Evolutionary conservation across 2,329 filamentous ascomycete genomes (phyloP).

Genomic region (Cryphonectria radicalis): DNA sequence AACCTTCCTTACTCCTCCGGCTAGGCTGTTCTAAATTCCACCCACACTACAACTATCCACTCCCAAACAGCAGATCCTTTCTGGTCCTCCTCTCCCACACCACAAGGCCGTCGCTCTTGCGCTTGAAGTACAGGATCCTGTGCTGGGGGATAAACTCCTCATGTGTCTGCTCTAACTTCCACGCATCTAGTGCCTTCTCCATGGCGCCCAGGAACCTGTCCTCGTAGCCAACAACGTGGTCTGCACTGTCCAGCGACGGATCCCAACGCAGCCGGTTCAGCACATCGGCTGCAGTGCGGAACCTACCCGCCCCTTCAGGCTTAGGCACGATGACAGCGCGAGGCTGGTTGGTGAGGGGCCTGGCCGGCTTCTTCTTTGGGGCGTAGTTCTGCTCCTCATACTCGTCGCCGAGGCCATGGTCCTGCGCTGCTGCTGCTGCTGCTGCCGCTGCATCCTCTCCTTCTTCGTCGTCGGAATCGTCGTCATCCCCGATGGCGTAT

Average conservation of each 20-base stretch:
- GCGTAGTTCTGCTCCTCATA: slow-evolving; percentile 17
- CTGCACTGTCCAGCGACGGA: slow-evolving; percentile 46
- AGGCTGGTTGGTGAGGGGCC: slow-evolving; percentile 28
- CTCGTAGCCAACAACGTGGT: slow-evolving; percentile 64
- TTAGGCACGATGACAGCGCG: slow-evolving; percentile 28
- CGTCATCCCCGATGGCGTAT: slow-evolving; percentile 46
- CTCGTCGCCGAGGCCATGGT: slow-evolving; percentile 13
- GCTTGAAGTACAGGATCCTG: slow-evolving; percentile 64
- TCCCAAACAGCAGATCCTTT: slow-evolving; percentile 61
- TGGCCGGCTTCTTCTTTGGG: slow-evolving; percentile 31
- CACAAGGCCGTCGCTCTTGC: slow-evolving; percentile 52
- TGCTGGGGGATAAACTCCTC: slow-evolving; percentile 71
- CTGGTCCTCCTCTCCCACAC: slow-evolving; percentile 62
- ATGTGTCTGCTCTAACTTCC: slow-evolving; percentile 66
- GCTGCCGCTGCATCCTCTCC: slow-evolving; percentile 40
- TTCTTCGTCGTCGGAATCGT: slow-evolving; percentile 46
- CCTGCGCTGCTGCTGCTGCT: background rate
- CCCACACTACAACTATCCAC: slow-evolving; percentile 38
- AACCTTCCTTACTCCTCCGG: background rate
- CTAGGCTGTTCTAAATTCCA: background rate
- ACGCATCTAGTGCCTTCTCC: slow-evolving; percentile 58
- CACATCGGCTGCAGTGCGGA: slow-evolving; percentile 62
- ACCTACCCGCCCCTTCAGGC: slow-evolving; percentile 47
- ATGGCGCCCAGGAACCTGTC: slow-evolving; percentile 61
- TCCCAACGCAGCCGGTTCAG: slow-evolving; percentile 66